These are phyloP conservation scores for Echites panduratus DNA, from an alignment of 257 asterid genomes.

Conservation along the genomic window DNA sequence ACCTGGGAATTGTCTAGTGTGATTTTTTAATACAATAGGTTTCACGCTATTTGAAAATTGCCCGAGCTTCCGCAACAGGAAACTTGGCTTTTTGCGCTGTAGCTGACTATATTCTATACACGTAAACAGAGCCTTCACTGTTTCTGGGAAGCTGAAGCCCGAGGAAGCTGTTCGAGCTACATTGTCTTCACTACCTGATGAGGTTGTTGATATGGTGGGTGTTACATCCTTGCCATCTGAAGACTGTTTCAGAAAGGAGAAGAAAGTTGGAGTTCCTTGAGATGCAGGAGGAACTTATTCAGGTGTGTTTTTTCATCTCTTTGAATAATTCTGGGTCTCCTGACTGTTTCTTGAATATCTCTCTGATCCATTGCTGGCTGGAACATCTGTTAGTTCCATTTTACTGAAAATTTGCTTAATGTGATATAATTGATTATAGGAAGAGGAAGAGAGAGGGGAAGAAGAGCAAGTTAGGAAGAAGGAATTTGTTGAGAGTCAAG, in stretches of 20 bases:
- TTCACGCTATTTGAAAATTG: too few species aligned
- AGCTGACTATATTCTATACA: constrained; percentile 23
- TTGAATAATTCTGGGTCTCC: not conserved
- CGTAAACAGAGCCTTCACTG: constrained; percentile 60
- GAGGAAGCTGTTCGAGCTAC: constrained; percentile 87
- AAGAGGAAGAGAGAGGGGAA: constrained; percentile 72
- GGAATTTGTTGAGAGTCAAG: constrained; percentile 35
- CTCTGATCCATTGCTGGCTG: not conserved
- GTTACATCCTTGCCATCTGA: constrained; percentile 76
- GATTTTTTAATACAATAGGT: too few species aligned
- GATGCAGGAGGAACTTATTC: constrained; percentile 90
- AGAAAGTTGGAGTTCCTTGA: constrained; percentile 81
- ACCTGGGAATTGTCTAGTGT: too few species aligned
- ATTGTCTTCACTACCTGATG: constrained; percentile 85
- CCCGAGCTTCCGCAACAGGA: too few species aligned
- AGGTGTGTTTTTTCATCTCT: constrained; percentile 37
- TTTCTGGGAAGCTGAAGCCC: constrained; percentile 72
- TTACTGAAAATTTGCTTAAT: not conserved
- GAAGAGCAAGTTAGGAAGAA: constrained; percentile 45
- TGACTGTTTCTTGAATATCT: not conserved
- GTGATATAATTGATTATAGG: constrained; percentile 34
- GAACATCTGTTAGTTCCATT: not conserved
- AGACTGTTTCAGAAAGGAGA: constrained; percentile 84
- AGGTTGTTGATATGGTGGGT: constrained; percentile 86
- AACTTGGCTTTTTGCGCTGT: constrained; percentile 14